Base-by-base conservation (phyloP, 192 early-diverging fungal species). In the Umbelopsis isabellina region DNA sequence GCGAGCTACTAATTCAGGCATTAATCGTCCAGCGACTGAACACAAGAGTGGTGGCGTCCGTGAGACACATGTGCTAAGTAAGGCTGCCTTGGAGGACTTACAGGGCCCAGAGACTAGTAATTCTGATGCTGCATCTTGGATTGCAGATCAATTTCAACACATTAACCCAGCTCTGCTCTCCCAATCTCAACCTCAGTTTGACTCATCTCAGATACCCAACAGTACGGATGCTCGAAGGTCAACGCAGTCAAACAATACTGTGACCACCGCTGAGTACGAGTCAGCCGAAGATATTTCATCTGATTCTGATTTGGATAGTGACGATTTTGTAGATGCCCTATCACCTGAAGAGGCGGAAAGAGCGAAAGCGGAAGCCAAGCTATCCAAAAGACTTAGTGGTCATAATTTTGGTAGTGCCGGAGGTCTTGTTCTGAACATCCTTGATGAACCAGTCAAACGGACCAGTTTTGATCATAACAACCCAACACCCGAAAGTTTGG, bases 401-500 rank as follows among this genome's bases (percentile, higher is more conserved):
- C 74, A 75, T 9, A 65, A 74, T 33, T 80, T 67, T 53, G 71
- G 75, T 25, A 76, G 74, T 53, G 79, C 79, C 33, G 79, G 79
- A 41, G 79, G 79, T n/a, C 49, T 80, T 20, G 22, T 76, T 22
- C 25, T 80, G 41, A 80, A 69, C 46, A 79, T 70, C 25, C 25
- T 50, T 27, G 47, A 65, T 48, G 66, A 48, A 52, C 68, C 53
- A 5, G 30, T 48, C 3, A 65, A 69, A 52, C 20, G 11, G 46
- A 33, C 16, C 46, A 44, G 46, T 30, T 51, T 33, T 33, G 67
- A 51, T 46, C 10, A 27, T 25, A 66, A 64, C 4, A 41, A 48
- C 1, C 74, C 74, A 18, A 47, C 74, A 12, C 61, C 58, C 16
- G 74, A 75, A 15, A 70, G 70, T 37, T 30, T 75, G 9, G 65